A percentile compares a stretch with the other conserved stretches of the same genome.
These are phyloP conservation scores for Colletotrichum camelliae DNA, from an alignment of 2,329 filamentous ascomycete genomes.

Conservation along the genomic window DNA sequence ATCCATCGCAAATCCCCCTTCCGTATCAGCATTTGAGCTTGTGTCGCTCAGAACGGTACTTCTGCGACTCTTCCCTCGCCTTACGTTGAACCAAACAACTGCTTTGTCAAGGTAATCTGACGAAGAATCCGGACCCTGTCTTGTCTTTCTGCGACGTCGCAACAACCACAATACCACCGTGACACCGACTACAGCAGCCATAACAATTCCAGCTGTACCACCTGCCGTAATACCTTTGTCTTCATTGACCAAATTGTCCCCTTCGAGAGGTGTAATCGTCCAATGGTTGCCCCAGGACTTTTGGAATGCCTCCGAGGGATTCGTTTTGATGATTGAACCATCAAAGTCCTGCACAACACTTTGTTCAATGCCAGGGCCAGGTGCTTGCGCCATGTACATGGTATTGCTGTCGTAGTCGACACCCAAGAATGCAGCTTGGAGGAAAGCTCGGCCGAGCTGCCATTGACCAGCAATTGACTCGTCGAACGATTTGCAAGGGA, in stretches of 20 bases:
- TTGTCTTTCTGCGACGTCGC: not conserved
- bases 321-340: not conserved
- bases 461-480: not conserved
- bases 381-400: constrained; percentile 25
- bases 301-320: not conserved
- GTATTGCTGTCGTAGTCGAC: constrained; percentile 21
- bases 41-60: not conserved
- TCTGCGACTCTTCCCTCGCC: not conserved
- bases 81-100: not conserved
- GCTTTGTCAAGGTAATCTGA: not conserved
- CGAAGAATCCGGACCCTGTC: not conserved
- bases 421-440: constrained; percentile 24
- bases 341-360: constrained; percentile 8
- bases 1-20: not conserved
- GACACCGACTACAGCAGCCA: not conserved
- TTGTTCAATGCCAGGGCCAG: constrained; percentile 19
- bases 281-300: not conserved
- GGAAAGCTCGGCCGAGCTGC: constrained; percentile 25
- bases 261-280: not conserved
- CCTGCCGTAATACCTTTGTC: not conserved
- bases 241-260: not conserved
- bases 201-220: not conserved
- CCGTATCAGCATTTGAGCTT: not conserved
- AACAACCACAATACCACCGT: not conserved
- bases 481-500: constrained; percentile 22